Percentiles rank a stretch among this genome's conserved stretches.
These are phyloP conservation scores for Globisporangium iwayamae DNA, from an alignment of 352 stramenopile species.

Conservation along the genomic window DNA sequence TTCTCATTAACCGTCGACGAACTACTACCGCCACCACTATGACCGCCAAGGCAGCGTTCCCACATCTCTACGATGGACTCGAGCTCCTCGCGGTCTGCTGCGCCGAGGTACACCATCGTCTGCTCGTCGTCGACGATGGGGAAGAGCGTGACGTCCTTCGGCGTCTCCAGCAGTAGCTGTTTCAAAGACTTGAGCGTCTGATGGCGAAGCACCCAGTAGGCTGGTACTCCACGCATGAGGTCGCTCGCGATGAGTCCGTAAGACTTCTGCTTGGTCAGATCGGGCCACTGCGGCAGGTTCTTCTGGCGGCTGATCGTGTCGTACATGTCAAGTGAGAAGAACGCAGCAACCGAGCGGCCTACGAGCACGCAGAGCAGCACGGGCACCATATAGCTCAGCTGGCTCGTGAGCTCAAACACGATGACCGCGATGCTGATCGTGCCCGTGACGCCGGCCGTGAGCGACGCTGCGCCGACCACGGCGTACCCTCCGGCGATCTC, in stretches of 20 bases:
- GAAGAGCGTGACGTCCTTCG: conserved; percentile 45
- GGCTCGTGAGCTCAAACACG: conserved; percentile 84
- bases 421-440: conserved; percentile 82
- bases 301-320: conserved; percentile 80
- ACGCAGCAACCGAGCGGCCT: conserved; percentile 53
- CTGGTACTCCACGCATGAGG: conserved; percentile 56
- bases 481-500: conserved; percentile 68
- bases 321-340: conserved; percentile 83
- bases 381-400: conserved; percentile 89
- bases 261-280: conserved; percentile 72
- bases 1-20: not conserved
- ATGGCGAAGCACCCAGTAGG: conserved; percentile 41
- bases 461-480: conserved; percentile 76
- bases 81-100: conserved; percentile 56
- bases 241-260: conserved; percentile 69
- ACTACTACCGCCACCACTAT: not conserved
- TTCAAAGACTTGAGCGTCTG: conserved; percentile 54
- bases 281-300: conserved; percentile 76
- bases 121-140: conserved; percentile 63
- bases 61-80: conserved; percentile 58
- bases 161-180: conserved; percentile 34
- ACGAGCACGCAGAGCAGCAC: conserved; percentile 80
- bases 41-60: conserved; percentile 36
- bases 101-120: conserved; percentile 63
- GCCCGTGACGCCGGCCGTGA: conserved; percentile 75